Evolutionary conservation across 2,329 filamentous ascomycete genomes (phyloP), one percentile per base, ranked within the genome.

Genomic region (Penicillium sp.): DNA sequence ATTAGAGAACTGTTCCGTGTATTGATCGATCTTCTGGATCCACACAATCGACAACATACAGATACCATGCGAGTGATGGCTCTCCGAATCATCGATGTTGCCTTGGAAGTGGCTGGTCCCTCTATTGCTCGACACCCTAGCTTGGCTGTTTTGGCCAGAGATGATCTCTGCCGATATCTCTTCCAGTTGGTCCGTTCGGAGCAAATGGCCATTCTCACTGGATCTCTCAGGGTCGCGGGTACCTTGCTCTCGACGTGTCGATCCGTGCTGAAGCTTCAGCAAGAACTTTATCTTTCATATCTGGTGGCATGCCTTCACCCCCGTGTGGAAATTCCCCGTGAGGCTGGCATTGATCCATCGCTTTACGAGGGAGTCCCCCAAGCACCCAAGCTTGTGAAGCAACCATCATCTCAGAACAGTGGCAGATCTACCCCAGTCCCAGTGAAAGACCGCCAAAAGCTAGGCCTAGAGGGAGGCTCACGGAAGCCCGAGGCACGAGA

Each of bases 11-110:
- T 98, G 0, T 95, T 98, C 65, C 79, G 93, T 43, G 93, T 97
- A 34, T 74, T 98, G 22, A 91, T 97, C 36, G 91, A 95, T 66
- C 83, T 98, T 13, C 73, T 98, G 22, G 89, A 98, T 63, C 93
- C 94, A 1, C 87, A 95, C 62, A 91, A 97, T 68, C 84, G 82
- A 42, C 87, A 91, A 58, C 88, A 96, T 67, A 94, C 89, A 2
- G 93, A 98, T 64, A 85, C 88, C 1, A 93, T 97, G 85, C 82
- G 91, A 58, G 89, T 98, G 32, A 98, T 98, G 90, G 93, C 93
- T 14, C 73, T 98, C 55, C 83, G 93, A 35, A 97, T 98, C 54
- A 93, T 98, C 45, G 93, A 98, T 66, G 93, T 98, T 36, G 93
- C 93, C 1, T 79, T 98, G 18, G 93, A 98, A 69, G 91, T 98